These are phyloP conservation scores for Mortierella sp. DNA, from an alignment of 371 early-diverging fungal species.

Conservation along the genomic window DNA sequence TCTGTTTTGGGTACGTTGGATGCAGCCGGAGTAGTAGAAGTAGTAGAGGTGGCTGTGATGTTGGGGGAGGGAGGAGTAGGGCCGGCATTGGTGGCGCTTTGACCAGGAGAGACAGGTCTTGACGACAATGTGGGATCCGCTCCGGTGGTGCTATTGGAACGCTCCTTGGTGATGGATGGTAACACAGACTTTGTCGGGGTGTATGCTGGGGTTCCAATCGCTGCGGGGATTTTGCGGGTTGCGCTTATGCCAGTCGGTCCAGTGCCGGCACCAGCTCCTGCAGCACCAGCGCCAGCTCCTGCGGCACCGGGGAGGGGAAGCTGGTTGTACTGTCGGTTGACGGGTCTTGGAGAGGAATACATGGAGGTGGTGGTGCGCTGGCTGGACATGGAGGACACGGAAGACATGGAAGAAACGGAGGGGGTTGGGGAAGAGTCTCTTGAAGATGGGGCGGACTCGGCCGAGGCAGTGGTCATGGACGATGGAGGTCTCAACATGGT, in stretches of 20 bases:
- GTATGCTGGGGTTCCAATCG: constrained; percentile 1
- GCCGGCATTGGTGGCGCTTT: background rate
- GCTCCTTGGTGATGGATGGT: constrained; percentile 21
- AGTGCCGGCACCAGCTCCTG: constrained; percentile 1
- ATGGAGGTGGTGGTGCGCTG: constrained; percentile 16
- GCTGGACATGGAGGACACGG: background rate
- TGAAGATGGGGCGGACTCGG: constrained; percentile 6
- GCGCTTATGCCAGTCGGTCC: background rate
- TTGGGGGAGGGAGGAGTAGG: background rate
- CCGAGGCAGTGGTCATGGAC: too few relatives aligned
- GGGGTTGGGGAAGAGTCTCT: constrained; percentile 24
- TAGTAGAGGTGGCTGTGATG: background rate
- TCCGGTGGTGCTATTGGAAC: background rate
- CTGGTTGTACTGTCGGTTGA: constrained; percentile 16
- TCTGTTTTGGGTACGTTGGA: constrained; percentile 26
- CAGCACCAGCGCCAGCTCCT: background rate
- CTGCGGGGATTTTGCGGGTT: background rate
- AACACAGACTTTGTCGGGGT: constrained; percentile 24
- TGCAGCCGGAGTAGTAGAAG: background rate
- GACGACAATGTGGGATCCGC: background rate
- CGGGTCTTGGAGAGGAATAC: constrained; percentile 17
- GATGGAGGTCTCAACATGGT: too few relatives aligned
- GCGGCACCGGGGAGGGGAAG: constrained; percentile 15
- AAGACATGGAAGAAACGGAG: constrained; percentile 1
- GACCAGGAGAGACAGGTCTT: background rate